Evolutionary conservation across 768 basidiomycete species (phyloP).

Genomic region (Lentinula aciculospora): DNA sequence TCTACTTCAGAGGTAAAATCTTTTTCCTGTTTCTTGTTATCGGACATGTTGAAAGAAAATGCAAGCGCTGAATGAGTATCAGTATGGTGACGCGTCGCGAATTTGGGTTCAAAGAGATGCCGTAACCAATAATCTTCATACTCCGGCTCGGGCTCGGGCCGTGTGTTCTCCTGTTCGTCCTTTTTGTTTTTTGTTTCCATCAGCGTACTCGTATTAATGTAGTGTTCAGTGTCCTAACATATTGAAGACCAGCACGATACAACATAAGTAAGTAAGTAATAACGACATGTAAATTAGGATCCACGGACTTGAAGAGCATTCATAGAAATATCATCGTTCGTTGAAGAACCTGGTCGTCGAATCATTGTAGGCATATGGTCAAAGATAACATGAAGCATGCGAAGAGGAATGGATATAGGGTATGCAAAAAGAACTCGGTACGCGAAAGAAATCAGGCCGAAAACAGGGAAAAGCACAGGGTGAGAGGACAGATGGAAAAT

Average conservation of each 20-base stretch:
- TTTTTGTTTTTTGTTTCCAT: neutral
- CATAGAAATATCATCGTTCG: slow-evolving; percentile 29
- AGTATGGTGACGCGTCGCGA: slow-evolving; percentile 60
- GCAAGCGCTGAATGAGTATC: neutral
- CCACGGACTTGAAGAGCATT: slow-evolving; percentile 42
- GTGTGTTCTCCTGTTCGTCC: neutral
- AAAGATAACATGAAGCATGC: slow-evolving; percentile 22
- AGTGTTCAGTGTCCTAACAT: slow-evolving; percentile 2
- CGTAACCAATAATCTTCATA: slow-evolving; percentile 38
- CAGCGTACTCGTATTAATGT: neutral
- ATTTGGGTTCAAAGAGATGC: slow-evolving; percentile 14
- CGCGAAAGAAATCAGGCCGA: slow-evolving; percentile 41
- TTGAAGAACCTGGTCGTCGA: neutral
- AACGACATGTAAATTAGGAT: slow-evolving; percentile 32
- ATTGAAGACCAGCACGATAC: slow-evolving; percentile 15
- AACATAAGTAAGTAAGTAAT: slow-evolving; percentile 27
- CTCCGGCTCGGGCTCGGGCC: slow-evolving; percentile 4
- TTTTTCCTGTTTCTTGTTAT: slow-evolving; percentile 79
- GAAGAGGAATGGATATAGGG: slow-evolving; percentile 46
- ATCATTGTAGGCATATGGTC: slow-evolving; percentile 8
- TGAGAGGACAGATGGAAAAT: slow-evolving; percentile 14
- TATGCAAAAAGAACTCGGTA: slow-evolving; percentile 42
- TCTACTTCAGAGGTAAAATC: slow-evolving; percentile 87
- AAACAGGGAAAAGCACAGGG: slow-evolving; percentile 30
- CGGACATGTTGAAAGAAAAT: slow-evolving; percentile 56